Evolutionary conservation across 2,329 filamentous ascomycete species (phyloP).

Genomic region (Intubia oerlemansii): DNA sequence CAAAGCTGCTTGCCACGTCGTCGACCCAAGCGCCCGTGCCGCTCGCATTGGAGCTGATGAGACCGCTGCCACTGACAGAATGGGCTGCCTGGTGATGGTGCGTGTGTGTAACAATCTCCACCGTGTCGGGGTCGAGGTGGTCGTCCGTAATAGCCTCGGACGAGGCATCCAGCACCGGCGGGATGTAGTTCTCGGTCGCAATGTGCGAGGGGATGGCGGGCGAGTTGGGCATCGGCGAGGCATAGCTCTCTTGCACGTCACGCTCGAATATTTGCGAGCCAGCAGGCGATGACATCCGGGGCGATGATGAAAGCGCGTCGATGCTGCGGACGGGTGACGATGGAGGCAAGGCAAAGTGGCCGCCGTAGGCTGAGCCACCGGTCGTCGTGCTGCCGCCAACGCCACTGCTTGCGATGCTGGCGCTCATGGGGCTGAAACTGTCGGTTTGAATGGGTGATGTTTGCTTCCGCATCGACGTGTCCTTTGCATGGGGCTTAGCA

Average conservation of each 20-base stretch:
- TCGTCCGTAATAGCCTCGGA: slow-evolving; percentile 81
- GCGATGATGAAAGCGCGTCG: slow-evolving; percentile 38
- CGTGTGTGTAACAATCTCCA: slow-evolving; percentile 79
- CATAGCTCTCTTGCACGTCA: slow-evolving; percentile 54
- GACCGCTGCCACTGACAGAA: slow-evolving; percentile 10
- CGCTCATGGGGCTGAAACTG: slow-evolving; percentile 14
- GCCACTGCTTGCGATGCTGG: too few relatives aligned
- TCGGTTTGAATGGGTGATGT: slow-evolving; percentile 15
- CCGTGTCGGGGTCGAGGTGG: slow-evolving; percentile 64
- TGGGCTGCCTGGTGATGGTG: slow-evolving; percentile 57
- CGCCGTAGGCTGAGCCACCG: slow-evolving; percentile 11
- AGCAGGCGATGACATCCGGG: slow-evolving; percentile 58
- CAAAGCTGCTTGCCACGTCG: slow-evolving; percentile 29
- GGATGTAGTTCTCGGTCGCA: slow-evolving; percentile 84
- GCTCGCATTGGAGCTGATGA: slow-evolving; percentile 19
- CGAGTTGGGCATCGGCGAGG: slow-evolving; percentile 39
- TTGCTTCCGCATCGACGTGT: slow-evolving; percentile 16
- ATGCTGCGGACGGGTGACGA: slow-evolving; percentile 41
- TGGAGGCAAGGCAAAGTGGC: slow-evolving; percentile 25
- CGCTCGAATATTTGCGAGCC: slow-evolving; percentile 77
- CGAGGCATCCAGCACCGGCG: slow-evolving; percentile 74
- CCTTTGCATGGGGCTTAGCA: too few relatives aligned
- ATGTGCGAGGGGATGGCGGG: slow-evolving; percentile 87
- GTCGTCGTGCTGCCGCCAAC: too few relatives aligned
- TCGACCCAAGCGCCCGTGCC: slow-evolving; percentile 28